Percentiles rank a stretch among this genome's conserved stretches.
Conservation (phyloP, 495 filamentous ascomycete species). For the Xylaria cubensis region DNA sequence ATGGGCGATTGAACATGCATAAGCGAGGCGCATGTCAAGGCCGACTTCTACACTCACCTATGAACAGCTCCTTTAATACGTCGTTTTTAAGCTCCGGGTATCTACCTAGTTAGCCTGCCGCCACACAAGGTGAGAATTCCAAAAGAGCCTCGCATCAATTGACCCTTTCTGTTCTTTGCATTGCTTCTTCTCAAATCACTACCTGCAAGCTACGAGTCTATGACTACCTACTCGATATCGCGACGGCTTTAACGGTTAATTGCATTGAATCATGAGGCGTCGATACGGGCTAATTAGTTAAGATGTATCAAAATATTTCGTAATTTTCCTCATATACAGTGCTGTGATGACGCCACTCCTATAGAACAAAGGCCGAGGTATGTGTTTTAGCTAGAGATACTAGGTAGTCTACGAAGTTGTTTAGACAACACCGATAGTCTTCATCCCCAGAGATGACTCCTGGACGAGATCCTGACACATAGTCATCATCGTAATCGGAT, state of each 20-base stretch:
- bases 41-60: neutral
- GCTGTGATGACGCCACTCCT: neutral
- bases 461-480: neutral
- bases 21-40: slow-evolving; percentile 9
- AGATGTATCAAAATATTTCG: neutral
- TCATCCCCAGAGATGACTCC: neutral
- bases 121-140: slow-evolving; percentile 3
- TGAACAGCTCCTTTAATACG: neutral
- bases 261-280: neutral
- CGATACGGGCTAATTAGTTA: neutral
- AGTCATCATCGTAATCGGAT: neutral
- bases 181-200: slow-evolving; percentile 14
- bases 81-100: neutral
- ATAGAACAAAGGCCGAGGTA: neutral
- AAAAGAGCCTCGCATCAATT: neutral
- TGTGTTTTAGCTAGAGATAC: neutral
- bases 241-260: neutral
- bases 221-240: neutral
- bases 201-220: neutral
- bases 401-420: neutral
- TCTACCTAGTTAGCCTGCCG: no score
- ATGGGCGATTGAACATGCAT: neutral
- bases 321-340: neutral
- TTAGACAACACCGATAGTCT: neutral
- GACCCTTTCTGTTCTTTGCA: neutral